Conservation (phyloP, 768 basidiomycete species). For the Rhodotorula taiwanensis region DNA sequence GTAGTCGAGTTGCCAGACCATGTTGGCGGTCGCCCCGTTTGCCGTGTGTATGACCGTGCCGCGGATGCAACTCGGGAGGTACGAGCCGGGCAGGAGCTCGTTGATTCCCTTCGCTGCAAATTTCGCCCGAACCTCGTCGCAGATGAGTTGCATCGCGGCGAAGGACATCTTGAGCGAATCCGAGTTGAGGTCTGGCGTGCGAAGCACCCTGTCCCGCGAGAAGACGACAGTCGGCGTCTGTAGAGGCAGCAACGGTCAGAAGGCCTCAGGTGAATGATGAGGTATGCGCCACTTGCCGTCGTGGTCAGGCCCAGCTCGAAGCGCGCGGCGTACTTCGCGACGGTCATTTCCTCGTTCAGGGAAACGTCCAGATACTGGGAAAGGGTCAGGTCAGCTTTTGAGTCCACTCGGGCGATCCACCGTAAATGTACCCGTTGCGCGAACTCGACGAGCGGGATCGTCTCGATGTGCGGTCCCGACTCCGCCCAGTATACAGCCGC, state of each 20-base stretch:
- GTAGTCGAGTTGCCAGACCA: conserved; percentile 29
- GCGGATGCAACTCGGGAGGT: conserved; percentile 26
- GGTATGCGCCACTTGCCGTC: conserved; percentile 1
- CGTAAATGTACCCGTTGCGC: conserved; percentile 12
- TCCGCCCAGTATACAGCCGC: conserved; percentile 27
- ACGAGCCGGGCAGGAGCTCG: conserved; percentile 2
- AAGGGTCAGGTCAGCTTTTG: too few relatives aligned
- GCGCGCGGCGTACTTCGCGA: conserved; percentile 30
- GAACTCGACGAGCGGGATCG: conserved; percentile 12
- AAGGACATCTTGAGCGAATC: conserved; percentile 24
- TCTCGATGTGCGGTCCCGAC: conserved; percentile 6
- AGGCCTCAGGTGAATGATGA: fast-evolving
- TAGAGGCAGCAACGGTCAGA: too few relatives aligned
- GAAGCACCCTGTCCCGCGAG: conserved; percentile 12
- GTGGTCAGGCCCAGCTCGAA: conserved; percentile 31
- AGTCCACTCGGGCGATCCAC: too few relatives aligned
- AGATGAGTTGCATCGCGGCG: conserved; percentile 1
- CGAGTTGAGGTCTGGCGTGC: conserved; percentile 19
- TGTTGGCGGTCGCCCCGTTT: not conserved
- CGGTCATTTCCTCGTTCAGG: conserved; percentile 18
- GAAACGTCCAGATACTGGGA: conserved; percentile 18
- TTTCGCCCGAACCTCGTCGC: not conserved
- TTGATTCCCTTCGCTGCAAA: not conserved
- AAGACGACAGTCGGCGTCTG: conserved; percentile 28
- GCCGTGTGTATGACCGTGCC: not conserved